A percentile compares a stretch with the other conserved stretches of the same genome.
Evolutionary conservation across 108 stramenopile species (phyloP).

Genomic region (Parmales sp.): DNA sequence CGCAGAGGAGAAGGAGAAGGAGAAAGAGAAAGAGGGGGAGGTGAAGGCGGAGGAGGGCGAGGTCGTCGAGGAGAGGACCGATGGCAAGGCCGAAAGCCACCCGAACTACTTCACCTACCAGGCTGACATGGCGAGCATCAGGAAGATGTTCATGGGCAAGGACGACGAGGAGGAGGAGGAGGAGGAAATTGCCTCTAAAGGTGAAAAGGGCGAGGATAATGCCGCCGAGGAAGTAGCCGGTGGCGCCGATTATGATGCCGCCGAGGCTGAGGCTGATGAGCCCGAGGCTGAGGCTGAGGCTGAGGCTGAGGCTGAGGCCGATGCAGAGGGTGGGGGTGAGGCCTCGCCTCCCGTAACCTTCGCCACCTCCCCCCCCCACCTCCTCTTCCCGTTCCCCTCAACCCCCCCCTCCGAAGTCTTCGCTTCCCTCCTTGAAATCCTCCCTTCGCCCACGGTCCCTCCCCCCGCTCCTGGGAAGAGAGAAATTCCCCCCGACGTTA

Average conservation of each 20-base stretch:
- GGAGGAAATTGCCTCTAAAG: neutral
- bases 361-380: neutral
- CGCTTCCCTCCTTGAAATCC: neutral
- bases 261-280: neutral
- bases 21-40: neutral
- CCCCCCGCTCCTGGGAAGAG: neutral
- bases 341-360: neutral
- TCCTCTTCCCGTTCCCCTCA: neutral
- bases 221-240: neutral
- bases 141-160: slow-evolving; percentile 13
- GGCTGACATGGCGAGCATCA: slow-evolving; percentile 37
- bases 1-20: slow-evolving; percentile 1
- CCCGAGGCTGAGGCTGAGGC: neutral
- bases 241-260: neutral
- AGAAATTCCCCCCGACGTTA: neutral
- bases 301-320: neutral
- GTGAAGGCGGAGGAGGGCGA: neutral
- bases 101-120: slow-evolving; percentile 16
- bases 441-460: neutral
- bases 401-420: neutral
- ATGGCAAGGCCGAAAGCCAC: neutral
- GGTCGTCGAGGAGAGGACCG: neutral
- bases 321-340: neutral
- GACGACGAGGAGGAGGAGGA: neutral
- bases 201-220: neutral